Evolutionary conservation across 352 stramenopile species (phyloP).

Genomic region (Phytophthora tentaculata): DNA sequence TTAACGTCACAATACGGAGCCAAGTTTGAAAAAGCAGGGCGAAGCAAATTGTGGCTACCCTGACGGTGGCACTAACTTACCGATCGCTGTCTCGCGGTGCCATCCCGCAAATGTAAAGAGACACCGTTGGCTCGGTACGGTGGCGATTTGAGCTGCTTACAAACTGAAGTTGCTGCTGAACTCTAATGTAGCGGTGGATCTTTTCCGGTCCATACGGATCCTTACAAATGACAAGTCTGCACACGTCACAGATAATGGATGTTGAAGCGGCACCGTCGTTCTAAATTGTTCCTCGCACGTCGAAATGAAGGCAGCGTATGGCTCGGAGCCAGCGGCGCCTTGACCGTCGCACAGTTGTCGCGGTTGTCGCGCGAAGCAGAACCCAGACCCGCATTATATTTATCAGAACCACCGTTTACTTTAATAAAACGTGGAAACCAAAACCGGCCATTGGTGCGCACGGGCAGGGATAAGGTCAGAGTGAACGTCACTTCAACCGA

Average conservation of each 20-base stretch:
- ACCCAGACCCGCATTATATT: slow-evolving; percentile 11
- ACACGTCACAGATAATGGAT: slow-evolving; percentile 33
- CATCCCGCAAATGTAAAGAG: too few species aligned
- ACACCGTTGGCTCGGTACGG: too few species aligned
- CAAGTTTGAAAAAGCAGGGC: background rate
- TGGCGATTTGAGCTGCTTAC: slow-evolving; percentile 15
- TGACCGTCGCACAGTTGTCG: slow-evolving; percentile 28
- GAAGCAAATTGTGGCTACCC: slow-evolving; percentile 4
- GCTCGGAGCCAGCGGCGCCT: slow-evolving; percentile 15
- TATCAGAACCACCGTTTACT: slow-evolving; percentile 9
- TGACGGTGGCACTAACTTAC: background rate
- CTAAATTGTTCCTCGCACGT: slow-evolving; percentile 35
- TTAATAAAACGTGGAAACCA: slow-evolving; percentile 34
- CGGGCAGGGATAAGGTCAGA: slow-evolving; percentile 19
- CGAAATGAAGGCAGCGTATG: slow-evolving; percentile 28
- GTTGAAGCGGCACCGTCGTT: slow-evolving; percentile 19
- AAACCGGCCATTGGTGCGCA: slow-evolving; percentile 25
- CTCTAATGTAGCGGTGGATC: slow-evolving; percentile 30
- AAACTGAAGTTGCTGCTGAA: slow-evolving; percentile 19
- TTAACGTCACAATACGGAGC: background rate
- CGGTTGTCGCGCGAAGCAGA: slow-evolving; percentile 29
- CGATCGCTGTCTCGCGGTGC: slow-evolving; percentile 4
- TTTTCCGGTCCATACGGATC: slow-evolving; percentile 22
- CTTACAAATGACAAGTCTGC: slow-evolving; percentile 11
- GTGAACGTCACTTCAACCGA: slow-evolving; percentile 42